These are phyloP conservation scores for Pyrus pyrifolia DNA, from an alignment of 306 rosid genomes.

Conservation along the genomic window DNA sequence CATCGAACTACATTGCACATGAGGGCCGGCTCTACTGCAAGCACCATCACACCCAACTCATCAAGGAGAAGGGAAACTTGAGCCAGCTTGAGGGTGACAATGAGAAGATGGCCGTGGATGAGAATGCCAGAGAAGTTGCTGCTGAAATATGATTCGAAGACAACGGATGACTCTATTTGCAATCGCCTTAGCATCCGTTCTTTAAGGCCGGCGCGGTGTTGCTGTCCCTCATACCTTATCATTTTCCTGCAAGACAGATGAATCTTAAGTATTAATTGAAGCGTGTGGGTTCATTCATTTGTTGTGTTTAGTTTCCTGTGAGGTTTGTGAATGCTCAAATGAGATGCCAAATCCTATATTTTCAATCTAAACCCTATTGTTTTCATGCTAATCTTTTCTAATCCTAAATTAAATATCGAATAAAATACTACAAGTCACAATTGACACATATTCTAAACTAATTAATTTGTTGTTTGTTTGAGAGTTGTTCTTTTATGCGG, in stretches of 20 bases:
- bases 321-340: slow-evolving; percentile 26
- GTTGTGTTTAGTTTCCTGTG: slow-evolving; percentile 21
- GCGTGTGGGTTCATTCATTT: slow-evolving; percentile 27
- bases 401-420: too few species aligned
- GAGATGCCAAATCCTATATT: slow-evolving; percentile 30
- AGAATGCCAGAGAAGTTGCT: slow-evolving; percentile 45
- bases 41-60: slow-evolving; percentile 89
- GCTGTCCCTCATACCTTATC: slow-evolving; percentile 8
- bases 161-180: neutral
- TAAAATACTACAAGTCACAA: too few species aligned
- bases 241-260: neutral
- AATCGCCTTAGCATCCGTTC: neutral
- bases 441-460: too few species aligned
- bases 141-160: slow-evolving; percentile 37
- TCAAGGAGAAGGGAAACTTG: slow-evolving; percentile 89
- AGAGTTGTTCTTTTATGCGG: too few species aligned
- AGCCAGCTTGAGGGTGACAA: slow-evolving; percentile 95
- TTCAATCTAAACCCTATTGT: slow-evolving; percentile 13
- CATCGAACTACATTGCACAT: slow-evolving; percentile 93
- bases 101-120: slow-evolving; percentile 33
- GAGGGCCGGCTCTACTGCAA: slow-evolving; percentile 98
- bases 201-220: neutral
- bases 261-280: slow-evolving; percentile 8
- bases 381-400: neutral
- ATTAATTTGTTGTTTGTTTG: too few species aligned